phyloP scores from a whole-genome alignment of 2,329 filamentous ascomycete genomes.

The Sporothrix phasma region DNA sequence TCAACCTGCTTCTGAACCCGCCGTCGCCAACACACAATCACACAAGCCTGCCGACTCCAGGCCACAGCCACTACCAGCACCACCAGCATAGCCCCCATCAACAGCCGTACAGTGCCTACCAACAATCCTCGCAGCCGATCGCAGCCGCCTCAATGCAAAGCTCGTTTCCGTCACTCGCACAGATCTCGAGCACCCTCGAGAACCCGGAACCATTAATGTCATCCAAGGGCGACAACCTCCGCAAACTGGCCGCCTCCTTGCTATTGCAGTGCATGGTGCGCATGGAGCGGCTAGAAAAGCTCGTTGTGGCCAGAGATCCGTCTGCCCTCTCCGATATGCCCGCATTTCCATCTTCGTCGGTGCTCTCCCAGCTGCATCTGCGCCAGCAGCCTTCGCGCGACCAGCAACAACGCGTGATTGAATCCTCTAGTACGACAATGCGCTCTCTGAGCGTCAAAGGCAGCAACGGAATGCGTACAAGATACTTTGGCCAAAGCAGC shows the following conservation, averaged over 20 bases:
- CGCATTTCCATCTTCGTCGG: conserved; percentile 17
- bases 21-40: conserved; percentile 7
- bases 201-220: conserved; percentile 13
- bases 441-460: conserved; percentile 42
- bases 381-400: conserved; percentile 12
- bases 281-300: conserved; percentile 45
- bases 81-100: not conserved
- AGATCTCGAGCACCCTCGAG: conserved; percentile 9
- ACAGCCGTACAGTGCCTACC: not conserved
- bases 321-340: conserved; percentile 14
- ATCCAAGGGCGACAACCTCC: conserved; percentile 23
- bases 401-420: conserved; percentile 10
- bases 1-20: conserved; percentile 18
- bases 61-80: not conserved
- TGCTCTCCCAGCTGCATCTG: conserved; percentile 20
- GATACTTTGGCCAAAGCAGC: conserved; percentile 44
- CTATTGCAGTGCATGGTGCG: conserved; percentile 40
- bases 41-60: conserved; percentile 3
- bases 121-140: not conserved
- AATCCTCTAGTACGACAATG: conserved; percentile 32
- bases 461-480: conserved; percentile 35
- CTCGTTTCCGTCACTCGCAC: not conserved
- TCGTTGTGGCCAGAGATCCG: conserved; percentile 33
- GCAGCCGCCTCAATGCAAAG: not conserved
- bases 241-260: conserved; percentile 17